Evolutionary conservation across 2,329 filamentous ascomycete genomes (phyloP), one percentile per base, ranked within the genome.

Genomic region (Fusarium continuum): DNA sequence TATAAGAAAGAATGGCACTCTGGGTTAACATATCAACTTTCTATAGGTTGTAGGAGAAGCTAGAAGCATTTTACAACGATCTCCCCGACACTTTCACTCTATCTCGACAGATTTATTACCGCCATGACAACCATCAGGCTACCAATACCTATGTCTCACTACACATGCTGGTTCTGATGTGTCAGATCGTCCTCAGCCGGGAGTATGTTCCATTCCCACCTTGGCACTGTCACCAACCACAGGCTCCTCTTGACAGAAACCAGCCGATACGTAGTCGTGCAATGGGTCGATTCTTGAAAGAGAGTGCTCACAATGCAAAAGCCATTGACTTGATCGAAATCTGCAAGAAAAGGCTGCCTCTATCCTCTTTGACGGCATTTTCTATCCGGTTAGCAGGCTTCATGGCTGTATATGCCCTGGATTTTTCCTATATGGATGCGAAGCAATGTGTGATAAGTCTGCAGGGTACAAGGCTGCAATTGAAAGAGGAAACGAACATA

Each of bases 371-470:
- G 28, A 83, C 88, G 4, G 82, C 86, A 4, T 91, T 90, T 69
- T 84, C 88, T 3, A 80, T 89, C 32, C 92, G 88, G 80, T 85
- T 84, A 10, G 87, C 88, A 1, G 84, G 85, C 0, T 89, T 90
- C 67, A 81, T 86, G 14, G 86, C 87, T 28, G 80, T 90, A 3
- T 92, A 91, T 71, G 85, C 85, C 10, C 79, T 82, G 38, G 85
- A 88, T 68, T 92, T 91, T 53, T 87, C 87, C 0, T 82, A 85
- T 54, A 91, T 92, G 86, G 89, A 92, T 65, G 79, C 78, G 2
- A 76, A 83, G 10, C 75, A 48, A 28, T 35, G 48, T 13, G 54
- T 64, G 48, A 31, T 35, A 10, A 51, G 44, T 16, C 34, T 28
- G 32, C 55, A 45, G 26, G 36, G 43, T 19, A 36, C 39, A n/a